Conservation (phyloP, 768 basidiomycete species). For the Pleurotus tuoliensis region DNA sequence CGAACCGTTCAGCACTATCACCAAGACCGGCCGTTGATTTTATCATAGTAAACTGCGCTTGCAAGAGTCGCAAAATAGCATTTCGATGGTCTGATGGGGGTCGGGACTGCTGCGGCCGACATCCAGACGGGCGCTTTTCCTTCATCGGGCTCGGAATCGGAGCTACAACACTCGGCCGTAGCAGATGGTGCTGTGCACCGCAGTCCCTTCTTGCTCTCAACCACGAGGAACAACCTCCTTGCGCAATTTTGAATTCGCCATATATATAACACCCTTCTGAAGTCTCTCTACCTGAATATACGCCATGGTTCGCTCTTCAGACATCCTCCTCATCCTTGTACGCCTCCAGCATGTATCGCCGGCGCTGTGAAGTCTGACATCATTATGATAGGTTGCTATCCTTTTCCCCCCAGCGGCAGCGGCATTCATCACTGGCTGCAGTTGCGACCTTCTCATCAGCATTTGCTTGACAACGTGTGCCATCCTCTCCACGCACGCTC, state of each 20-base stretch:
- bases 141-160: neutral
- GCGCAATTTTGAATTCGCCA: neutral
- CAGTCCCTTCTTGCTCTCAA: neutral
- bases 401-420: conserved; percentile 81
- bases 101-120: too few species aligned
- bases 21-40: too few species aligned
- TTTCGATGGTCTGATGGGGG: too few species aligned
- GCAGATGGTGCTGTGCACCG: neutral
- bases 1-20: neutral
- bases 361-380: neutral
- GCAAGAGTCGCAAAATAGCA: too few species aligned
- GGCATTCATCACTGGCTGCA: conserved; percentile 74
- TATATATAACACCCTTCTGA: neutral
- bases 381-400: conserved; percentile 58
- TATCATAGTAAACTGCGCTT: too few species aligned
- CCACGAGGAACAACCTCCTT: neutral
- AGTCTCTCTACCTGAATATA: neutral
- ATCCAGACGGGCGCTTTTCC: too few species aligned
- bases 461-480: conserved; percentile 71
- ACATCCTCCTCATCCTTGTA: conserved; percentile 77
- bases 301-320: conserved; percentile 59
- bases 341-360: conserved; percentile 18
- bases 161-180: neutral
- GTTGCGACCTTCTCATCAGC: conserved; percentile 85
- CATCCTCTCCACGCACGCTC: neutral